phyloP scores from a whole-genome alignment of 176 grass and related monocot genomes.

The Aegilops sharonensis region DNA sequence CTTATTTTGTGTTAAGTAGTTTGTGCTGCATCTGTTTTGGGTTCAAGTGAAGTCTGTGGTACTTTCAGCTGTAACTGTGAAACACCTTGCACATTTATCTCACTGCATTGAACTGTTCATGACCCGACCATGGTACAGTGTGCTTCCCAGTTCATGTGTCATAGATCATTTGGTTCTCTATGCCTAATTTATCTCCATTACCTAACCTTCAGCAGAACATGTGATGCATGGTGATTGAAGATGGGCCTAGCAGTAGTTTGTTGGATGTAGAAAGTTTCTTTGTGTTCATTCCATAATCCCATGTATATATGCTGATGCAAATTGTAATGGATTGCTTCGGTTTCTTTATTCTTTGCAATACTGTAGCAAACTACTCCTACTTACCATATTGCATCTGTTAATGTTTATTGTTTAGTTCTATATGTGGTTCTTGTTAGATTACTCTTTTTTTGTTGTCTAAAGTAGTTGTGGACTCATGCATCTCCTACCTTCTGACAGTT shows the following conservation, averaged over 20 bases:
- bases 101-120: not conserved
- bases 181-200: not conserved
- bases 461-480: not conserved
- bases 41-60: not conserved
- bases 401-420: not conserved
- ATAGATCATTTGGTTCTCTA: not conserved
- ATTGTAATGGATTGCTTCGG: not conserved
- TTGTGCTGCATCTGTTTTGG: slow-evolving; percentile 5
- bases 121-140: not conserved
- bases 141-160: not conserved
- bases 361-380: not conserved
- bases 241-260: not conserved
- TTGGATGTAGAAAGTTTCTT: not conserved
- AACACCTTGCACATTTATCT: not conserved
- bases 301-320: not conserved
- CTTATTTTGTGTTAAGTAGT: not conserved
- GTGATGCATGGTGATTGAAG: not conserved
- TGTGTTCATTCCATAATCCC: not conserved
- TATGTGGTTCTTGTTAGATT: not conserved
- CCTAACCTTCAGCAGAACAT: not conserved
- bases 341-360: not conserved
- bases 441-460: not conserved
- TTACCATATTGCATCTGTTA: not conserved
- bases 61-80: not conserved
- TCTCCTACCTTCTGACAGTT: not conserved